Evolutionary conservation across 2,329 filamentous ascomycete genomes (phyloP).

Genomic region (Apiospora hydei): DNA sequence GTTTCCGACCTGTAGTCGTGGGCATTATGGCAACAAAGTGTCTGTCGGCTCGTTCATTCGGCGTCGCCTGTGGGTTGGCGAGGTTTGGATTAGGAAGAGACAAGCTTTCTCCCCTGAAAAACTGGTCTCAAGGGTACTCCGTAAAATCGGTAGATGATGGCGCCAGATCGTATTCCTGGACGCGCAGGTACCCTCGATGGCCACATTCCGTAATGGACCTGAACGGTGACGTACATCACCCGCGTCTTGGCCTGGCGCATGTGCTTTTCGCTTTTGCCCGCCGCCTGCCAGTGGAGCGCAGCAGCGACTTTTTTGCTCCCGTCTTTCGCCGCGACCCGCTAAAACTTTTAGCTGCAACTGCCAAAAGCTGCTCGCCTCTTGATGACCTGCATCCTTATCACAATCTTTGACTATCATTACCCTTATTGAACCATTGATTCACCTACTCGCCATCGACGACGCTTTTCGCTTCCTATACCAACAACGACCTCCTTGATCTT

Average conservation of each 20-base stretch:
- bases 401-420: conserved; percentile 1
- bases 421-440: background rate
- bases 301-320: conserved; percentile 1
- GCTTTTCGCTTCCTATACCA: background rate
- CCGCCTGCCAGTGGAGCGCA: background rate
- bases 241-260: conserved; percentile 8
- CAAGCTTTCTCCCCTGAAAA: background rate
- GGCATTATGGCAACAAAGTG: conserved; percentile 26
- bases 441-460: background rate
- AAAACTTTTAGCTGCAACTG: conserved; percentile 15
- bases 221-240: conserved; percentile 16
- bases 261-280: background rate
- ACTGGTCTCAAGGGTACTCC: background rate
- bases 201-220: conserved; percentile 17
- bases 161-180: conserved; percentile 5
- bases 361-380: background rate
- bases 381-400: background rate
- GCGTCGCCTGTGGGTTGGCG: background rate
- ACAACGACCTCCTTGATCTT: background rate
- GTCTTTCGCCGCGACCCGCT: conserved; percentile 24
- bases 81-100: background rate
- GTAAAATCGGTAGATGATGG: conserved; percentile 1
- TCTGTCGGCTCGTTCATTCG: background rate
- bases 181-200: conserved; percentile 8
- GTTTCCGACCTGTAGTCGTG: background rate